Evolutionary conservation across 2,329 filamentous ascomycete species (phyloP).

Genomic region (Cercospora zeina): DNA sequence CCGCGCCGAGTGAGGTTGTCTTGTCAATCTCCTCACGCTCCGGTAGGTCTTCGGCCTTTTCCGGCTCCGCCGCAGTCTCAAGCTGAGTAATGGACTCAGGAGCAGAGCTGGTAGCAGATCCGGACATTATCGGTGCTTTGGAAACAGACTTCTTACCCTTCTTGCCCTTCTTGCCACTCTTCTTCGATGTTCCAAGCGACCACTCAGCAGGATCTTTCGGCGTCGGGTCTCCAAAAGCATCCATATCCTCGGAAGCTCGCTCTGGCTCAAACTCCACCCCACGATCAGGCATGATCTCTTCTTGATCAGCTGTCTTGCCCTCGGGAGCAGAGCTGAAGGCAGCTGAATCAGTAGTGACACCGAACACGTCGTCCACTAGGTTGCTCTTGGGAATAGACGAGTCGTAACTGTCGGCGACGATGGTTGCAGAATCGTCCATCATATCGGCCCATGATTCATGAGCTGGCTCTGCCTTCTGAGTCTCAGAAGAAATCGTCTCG

Average conservation of each 20-base stretch:
- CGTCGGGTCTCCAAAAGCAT: constrained; percentile 22
- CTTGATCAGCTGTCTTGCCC: constrained; percentile 5
- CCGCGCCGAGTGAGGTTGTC: background rate
- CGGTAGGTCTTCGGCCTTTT: background rate
- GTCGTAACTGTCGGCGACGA: background rate
- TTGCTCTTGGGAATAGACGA: constrained; percentile 7
- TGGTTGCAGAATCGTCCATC: constrained; percentile 3
- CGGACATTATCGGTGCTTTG: background rate
- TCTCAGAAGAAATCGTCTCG: background rate
- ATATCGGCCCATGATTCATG: constrained; percentile 10
- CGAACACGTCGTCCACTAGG: constrained; percentile 22
- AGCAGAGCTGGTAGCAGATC: background rate
- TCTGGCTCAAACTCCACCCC: constrained; percentile 23
- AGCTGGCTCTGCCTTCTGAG: background rate
- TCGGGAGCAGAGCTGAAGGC: constrained; percentile 13
- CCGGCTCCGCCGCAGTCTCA: background rate
- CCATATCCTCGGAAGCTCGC: constrained; percentile 25
- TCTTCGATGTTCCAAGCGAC: constrained; percentile 23
- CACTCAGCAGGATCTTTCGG: constrained; percentile 19
- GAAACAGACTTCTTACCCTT: constrained; percentile 18
- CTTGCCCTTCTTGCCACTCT: constrained; percentile 30
- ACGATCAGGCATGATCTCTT: constrained; percentile 18
- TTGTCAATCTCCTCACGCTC: background rate
- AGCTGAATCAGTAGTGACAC: constrained; percentile 12
- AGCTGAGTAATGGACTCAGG: background rate